Base-by-base conservation (phyloP, 129 eudicot genomes). In the Lactuca sativa region DNA sequence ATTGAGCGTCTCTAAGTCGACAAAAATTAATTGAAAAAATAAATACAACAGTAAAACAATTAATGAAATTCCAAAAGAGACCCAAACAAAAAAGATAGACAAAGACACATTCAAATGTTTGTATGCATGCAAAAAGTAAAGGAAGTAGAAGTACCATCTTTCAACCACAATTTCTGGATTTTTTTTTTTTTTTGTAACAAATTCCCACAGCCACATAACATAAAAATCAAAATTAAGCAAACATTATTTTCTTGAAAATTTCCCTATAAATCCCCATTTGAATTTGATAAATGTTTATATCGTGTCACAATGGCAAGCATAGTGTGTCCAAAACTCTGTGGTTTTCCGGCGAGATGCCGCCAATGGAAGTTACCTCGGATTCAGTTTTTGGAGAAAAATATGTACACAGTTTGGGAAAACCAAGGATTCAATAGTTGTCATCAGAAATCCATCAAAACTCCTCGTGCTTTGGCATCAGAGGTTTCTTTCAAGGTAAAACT, bases 391-490 rank as follows among this genome's bases (percentile, higher is more conserved):
- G 11, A 66, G 69, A 66, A 66, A 32, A 12, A 57, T 7, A 36
- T 52, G 14, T 74, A 40, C 43, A 57, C 71, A 36, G 32, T 58
- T 25, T 55, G 32, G 62, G 64, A 62, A 7, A 49, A 69, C n/a
- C 71, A 59, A 48, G 16, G 36, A n/a, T 48, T 70, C 18, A 6
- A 70, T 44, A 56, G 49, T n/a, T n/a, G n/a, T n/a, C n/a, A n/a
- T 52, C 62, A 38, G 6, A 66, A 47, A 78, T 65, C 6, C 75
- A 21, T 62, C 66, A 72, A 38, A 84, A 81, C 15, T 40, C 67
- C 80, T 71, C 80, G 11, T 53, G 89, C 77, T 67, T 66, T 71
- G 37, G 74, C 74, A 41, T 52, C 80, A 21, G 79, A 82, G 4
- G 59, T 73, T 38, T 67, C 82, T 4, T 12, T 36, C 38, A 49